Evolutionary conservation across 1,284 basidiomycete genomes (phyloP).

Genomic region (Leccinum griseonigrum): DNA sequence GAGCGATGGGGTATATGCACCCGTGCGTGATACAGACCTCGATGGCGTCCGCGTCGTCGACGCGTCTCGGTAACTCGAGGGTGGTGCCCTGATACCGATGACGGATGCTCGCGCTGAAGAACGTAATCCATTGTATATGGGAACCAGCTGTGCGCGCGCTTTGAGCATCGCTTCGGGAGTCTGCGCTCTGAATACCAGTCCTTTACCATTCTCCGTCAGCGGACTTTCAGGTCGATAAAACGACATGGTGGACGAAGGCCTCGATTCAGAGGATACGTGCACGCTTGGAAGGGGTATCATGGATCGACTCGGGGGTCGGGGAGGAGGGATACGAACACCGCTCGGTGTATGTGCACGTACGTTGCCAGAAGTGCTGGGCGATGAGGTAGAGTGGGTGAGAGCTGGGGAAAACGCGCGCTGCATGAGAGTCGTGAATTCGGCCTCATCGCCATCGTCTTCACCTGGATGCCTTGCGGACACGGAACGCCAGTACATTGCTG

Average conservation of each 20-base stretch:
- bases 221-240: constrained; percentile 58
- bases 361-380: constrained; percentile 33
- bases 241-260: constrained; percentile 71
- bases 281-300: constrained; percentile 77
- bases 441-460: constrained; percentile 55
- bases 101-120: constrained; percentile 41
- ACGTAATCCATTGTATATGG: constrained; percentile 47
- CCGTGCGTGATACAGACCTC: constrained; percentile 63
- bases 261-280: constrained; percentile 65
- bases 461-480: constrained; percentile 47
- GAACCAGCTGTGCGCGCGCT: constrained; percentile 53
- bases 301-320: constrained; percentile 77
- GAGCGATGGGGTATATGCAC: constrained; percentile 55
- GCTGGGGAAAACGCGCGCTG: constrained; percentile 68
- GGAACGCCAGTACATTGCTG: constrained; percentile 47
- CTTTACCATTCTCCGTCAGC: constrained; percentile 41
- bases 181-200: constrained; percentile 48
- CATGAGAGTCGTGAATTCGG: constrained; percentile 41
- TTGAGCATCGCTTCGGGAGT: constrained; percentile 65
- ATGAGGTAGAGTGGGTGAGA: constrained; percentile 38
- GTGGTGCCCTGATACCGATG: constrained; percentile 48
- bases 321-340: constrained; percentile 44
- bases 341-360: constrained; percentile 40
- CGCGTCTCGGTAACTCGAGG: constrained; percentile 72
- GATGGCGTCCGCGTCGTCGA: constrained; percentile 54